Evolutionary conservation across 306 rosid species (phyloP), one percentile per base, ranked within the genome.

Genomic region (Urtica urens): DNA sequence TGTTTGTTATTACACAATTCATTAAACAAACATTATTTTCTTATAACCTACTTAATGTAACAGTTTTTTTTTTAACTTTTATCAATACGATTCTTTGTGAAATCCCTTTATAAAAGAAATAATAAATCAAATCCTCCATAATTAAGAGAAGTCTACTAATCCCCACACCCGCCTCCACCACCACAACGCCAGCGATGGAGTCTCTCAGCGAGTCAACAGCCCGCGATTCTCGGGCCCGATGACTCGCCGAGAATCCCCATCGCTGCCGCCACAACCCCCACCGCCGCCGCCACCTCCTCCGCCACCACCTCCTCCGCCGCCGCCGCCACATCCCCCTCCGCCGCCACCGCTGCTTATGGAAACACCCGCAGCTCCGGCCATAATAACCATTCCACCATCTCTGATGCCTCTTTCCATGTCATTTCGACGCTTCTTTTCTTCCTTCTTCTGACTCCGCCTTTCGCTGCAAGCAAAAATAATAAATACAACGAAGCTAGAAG

Each of bases 191-290:
- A 20, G 4, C 33, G 97, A 79, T 72, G 95, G 83, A 19, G 93
- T 90, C 50, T 57, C 95, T 2, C 93, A 90, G 71, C 68, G 95
- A 53, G 87, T 90, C 72, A 77, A 75, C 73, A 77, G 92, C 65
- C 95, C 99, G 6, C 75, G 99, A 23, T 90, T 79, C 67, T 85
- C 99, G 16, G 94, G 94, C 31, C 72, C 95, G 23, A 77, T 4
- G 33, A 10, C 33, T 4, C 31, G 34, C 1, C 57, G 57, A 22
- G 45, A 35, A 5, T 28, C 19, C 0, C 45, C 53, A 12, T 45
- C 37, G 0, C 58, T 22, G 17, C 43, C n/a, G 1, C 25, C 24
- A 1, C 51, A 25, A 1, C n/a, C 45, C 3, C 20, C n/a, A 0
- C 35, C 10, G 1, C 12, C 41, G 8, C 46, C 50, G 23, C 58